Evolutionary conservation across 2,329 filamentous ascomycete species (phyloP).

Genomic region (Ceratocystis diversiconidia): DNA sequence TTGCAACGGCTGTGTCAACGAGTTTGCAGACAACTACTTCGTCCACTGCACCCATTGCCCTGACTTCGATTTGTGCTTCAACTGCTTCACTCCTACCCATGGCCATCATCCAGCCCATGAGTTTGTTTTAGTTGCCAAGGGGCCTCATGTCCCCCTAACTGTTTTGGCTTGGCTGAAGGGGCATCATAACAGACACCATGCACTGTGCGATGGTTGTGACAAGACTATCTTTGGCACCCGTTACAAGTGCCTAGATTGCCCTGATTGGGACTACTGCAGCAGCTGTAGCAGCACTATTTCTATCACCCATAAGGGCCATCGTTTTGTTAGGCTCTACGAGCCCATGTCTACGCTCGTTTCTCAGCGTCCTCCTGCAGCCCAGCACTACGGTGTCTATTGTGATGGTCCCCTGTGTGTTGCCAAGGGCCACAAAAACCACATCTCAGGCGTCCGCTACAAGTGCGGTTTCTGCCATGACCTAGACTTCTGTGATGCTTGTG

Average conservation of each 20-base stretch:
- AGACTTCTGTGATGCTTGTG: constrained; percentile 90
- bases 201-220: constrained; percentile 90
- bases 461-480: constrained; percentile 90
- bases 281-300: constrained; percentile 54
- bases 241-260: constrained; percentile 93
- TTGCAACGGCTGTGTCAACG: constrained; percentile 50
- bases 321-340: constrained; percentile 79
- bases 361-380: constrained; percentile 24
- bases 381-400: constrained; percentile 80
- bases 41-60: constrained; percentile 74
- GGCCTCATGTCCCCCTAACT: neutral
- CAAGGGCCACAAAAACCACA: constrained; percentile 43
- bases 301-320: constrained; percentile 64
- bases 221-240: constrained; percentile 68
- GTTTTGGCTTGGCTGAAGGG: constrained; percentile 53
- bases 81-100: constrained; percentile 67
- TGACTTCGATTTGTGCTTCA: constrained; percentile 83
- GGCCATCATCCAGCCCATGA: constrained; percentile 82
- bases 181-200: constrained; percentile 67
- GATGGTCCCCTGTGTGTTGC: constrained; percentile 74
- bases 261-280: constrained; percentile 91
- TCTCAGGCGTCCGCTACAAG: constrained; percentile 84
- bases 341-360: constrained; percentile 35
- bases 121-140: constrained; percentile 41
- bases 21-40: constrained; percentile 59